Evolutionary conservation across 2,329 filamentous ascomycete genomes (phyloP).

Genomic region (Penicillium sclerotiorum): DNA sequence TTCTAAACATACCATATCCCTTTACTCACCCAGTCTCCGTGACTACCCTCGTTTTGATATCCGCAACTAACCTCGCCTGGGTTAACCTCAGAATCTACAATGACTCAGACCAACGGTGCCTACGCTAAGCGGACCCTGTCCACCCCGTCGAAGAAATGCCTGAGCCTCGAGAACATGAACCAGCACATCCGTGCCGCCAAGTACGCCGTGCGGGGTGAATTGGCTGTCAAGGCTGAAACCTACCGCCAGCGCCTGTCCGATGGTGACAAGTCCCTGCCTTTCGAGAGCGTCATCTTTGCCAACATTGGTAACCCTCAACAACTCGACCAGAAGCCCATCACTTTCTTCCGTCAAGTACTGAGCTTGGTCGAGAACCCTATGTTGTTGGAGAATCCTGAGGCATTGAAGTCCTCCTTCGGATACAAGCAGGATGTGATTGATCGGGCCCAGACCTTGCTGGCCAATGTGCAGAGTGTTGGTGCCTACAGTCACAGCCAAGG

Average conservation of each 20-base stretch:
- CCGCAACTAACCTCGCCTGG: conserved; percentile 16
- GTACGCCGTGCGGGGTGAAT: conserved; percentile 95
- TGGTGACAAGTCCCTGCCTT: conserved; percentile 66
- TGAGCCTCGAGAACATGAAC: conserved; percentile 90
- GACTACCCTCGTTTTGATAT: conserved; percentile 5
- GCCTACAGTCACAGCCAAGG: conserved; percentile 96
- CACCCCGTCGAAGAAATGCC: conserved; percentile 46
- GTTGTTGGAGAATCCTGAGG: conserved; percentile 79
- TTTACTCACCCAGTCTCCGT: conserved; percentile 1
- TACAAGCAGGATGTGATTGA: conserved; percentile 90
- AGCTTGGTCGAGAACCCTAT: conserved; percentile 88
- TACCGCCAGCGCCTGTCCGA: conserved; percentile 73
- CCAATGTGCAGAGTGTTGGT: conserved; percentile 85
- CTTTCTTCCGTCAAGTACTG: conserved; percentile 96
- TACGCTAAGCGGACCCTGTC: conserved; percentile 48
- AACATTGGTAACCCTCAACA: conserved; percentile 99
- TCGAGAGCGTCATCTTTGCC: conserved; percentile 88
- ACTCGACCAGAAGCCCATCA: conserved; percentile 98
- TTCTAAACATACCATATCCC: neutral
- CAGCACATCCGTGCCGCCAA: conserved; percentile 81
- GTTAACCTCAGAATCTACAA: conserved; percentile 29
- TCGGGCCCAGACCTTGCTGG: conserved; percentile 77
- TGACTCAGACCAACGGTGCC: conserved; percentile 31
- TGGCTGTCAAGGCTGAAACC: conserved; percentile 89
- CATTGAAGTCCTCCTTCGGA: conserved; percentile 72